These are phyloP conservation scores for Exophiala sp. DNA, from an alignment of 2,329 filamentous ascomycete genomes.

Conservation along the genomic window DNA sequence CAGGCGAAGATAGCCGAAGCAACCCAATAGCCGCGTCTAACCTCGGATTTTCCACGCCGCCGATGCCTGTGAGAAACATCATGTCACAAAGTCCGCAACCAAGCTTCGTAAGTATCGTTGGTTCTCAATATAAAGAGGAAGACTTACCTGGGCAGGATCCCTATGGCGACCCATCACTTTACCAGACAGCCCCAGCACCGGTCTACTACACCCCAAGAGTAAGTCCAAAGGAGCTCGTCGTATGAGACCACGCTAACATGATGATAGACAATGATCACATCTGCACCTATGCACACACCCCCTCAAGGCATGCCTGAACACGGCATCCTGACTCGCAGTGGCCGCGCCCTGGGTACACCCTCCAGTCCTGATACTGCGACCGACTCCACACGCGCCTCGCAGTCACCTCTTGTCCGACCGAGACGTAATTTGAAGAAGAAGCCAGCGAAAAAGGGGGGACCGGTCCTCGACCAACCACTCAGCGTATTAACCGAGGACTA, in stretches of 20 bases:
- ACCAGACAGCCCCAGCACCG: slow-evolving; percentile 19
- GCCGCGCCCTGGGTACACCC: slow-evolving; percentile 25
- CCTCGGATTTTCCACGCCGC: slow-evolving; percentile 20
- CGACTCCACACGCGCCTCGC: slow-evolving; percentile 28
- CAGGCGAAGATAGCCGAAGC: slow-evolving; percentile 9
- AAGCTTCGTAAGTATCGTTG: slow-evolving; percentile 23
- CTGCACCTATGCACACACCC: slow-evolving; percentile 16
- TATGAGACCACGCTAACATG: slow-evolving; percentile 10
- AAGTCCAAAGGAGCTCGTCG: slow-evolving; percentile 3
- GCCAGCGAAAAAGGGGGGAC: slow-evolving; percentile 24
- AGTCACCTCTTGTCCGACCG: slow-evolving; percentile 36
- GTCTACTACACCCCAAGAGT: slow-evolving; percentile 24
- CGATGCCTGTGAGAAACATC: slow-evolving; percentile 15
- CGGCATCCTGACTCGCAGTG: slow-evolving; percentile 26
- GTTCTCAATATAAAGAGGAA: not conserved
- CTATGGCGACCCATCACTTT: slow-evolving; percentile 26
- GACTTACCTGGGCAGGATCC: slow-evolving; percentile 20
- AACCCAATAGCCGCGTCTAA: slow-evolving; percentile 3
- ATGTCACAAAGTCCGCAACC: slow-evolving; percentile 9
- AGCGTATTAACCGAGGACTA: slow-evolving; percentile 66
- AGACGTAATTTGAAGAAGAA: slow-evolving; percentile 26
- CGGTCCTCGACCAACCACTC: slow-evolving; percentile 59
- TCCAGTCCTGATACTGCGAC: slow-evolving; percentile 12
- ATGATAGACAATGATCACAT: slow-evolving; percentile 12
- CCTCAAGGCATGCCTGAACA: slow-evolving; percentile 9